Evolutionary conservation across 2,329 filamentous ascomycete genomes (phyloP).

Genomic region (Aspergillus sp.): DNA sequence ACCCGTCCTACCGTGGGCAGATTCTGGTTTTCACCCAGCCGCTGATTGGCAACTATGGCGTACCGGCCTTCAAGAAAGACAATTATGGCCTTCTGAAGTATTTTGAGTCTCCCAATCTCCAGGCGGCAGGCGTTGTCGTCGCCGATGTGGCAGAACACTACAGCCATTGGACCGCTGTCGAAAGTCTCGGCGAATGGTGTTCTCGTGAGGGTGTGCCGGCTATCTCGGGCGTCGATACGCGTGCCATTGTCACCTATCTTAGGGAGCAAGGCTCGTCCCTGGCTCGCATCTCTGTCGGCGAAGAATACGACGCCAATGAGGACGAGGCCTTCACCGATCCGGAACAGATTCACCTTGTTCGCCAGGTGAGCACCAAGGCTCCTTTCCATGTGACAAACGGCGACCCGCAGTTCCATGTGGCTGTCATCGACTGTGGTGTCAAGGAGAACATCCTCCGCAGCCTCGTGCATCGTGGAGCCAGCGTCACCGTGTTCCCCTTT

Average conservation of each 20-base stretch:
- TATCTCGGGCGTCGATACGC: slow-evolving; percentile 93
- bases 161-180: slow-evolving; percentile 97
- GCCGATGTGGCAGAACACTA: slow-evolving; percentile 89
- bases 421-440: slow-evolving; percentile 93
- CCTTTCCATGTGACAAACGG: slow-evolving; percentile 89
- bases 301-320: slow-evolving; percentile 97
- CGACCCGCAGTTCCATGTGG: slow-evolving; percentile 77
- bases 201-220: slow-evolving; percentile 90
- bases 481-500: slow-evolving; percentile 89
- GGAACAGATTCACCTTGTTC: slow-evolving; percentile 91
- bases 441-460: slow-evolving; percentile 99
- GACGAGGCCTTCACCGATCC: slow-evolving; percentile 94
- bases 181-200: slow-evolving; percentile 89
- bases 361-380: slow-evolving; percentile 93
- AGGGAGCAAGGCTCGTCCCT: slow-evolving; percentile 95
- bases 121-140: slow-evolving; percentile 91
- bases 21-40: slow-evolving; percentile 98
- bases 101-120: slow-evolving; percentile 96
- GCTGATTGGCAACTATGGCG: slow-evolving; percentile 96
- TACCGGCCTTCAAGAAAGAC: slow-evolving; percentile 77
- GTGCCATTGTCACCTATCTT: slow-evolving; percentile 89
- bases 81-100: slow-evolving; percentile 87
- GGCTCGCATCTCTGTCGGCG: slow-evolving; percentile 85
- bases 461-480: slow-evolving; percentile 81
- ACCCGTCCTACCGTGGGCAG: slow-evolving; percentile 64